Conservation (phyloP, 179 eudicot species). For the Actinidia arguta region DNA sequence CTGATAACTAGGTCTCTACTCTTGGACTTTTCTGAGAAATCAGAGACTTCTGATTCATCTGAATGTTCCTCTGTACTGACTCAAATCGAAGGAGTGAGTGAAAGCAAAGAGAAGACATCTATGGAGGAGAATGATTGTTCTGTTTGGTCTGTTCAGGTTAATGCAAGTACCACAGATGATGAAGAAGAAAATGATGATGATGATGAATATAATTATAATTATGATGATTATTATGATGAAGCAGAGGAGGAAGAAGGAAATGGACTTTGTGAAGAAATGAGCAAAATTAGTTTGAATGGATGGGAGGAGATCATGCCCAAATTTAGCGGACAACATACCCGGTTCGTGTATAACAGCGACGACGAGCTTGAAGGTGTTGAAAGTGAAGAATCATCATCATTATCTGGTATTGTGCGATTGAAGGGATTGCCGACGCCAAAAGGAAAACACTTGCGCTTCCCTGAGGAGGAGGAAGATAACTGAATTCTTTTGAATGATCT, state of each 20-base stretch:
- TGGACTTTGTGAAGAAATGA: constrained; percentile 65
- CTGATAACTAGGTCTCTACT: constrained; percentile 74
- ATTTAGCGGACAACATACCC: constrained; percentile 61
- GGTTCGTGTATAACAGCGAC: constrained; percentile 78
- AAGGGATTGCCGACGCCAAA: constrained; percentile 72
- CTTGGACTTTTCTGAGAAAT: constrained; percentile 74
- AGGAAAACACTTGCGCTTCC: constrained; percentile 60
- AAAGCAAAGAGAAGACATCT: constrained; percentile 23
- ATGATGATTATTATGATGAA: constrained; percentile 21
- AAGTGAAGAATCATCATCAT: not conserved
- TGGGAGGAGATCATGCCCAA: constrained; percentile 24
- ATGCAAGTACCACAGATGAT: constrained; percentile 63
- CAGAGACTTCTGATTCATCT: constrained; percentile 52
- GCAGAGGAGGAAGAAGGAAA: constrained; percentile 36
- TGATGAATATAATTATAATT: constrained; percentile 14
- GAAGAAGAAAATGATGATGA: constrained; percentile 46
- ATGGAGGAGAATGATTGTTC: constrained; percentile 65
- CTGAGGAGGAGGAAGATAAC: constrained; percentile 34
- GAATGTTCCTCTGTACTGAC: constrained; percentile 57
- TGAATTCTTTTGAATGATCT: not conserved
- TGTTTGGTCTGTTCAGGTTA: constrained; percentile 84
- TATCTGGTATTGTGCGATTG: constrained; percentile 38
- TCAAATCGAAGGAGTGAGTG: constrained; percentile 32
- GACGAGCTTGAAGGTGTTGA: constrained; percentile 56
- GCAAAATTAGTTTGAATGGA: constrained; percentile 50